Evolutionary conservation across 768 basidiomycete species (phyloP).

Genomic region (Mycena filopes): DNA sequence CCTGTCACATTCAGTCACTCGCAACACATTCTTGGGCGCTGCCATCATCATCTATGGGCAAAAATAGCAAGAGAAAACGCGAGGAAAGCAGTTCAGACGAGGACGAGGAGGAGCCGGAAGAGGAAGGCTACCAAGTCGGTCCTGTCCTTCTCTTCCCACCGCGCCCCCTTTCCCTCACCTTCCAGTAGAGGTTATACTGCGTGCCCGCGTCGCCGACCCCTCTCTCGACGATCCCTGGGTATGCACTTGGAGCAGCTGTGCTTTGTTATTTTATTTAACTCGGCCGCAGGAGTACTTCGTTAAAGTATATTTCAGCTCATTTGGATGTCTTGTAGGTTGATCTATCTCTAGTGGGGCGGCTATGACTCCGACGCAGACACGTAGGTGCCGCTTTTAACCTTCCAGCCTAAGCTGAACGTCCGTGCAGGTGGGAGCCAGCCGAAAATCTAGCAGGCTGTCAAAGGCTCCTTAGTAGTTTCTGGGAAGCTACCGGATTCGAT

Average conservation of each 20-base stretch:
- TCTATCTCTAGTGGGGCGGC: slow-evolving; percentile 58
- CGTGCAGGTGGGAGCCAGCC: slow-evolving; percentile 57
- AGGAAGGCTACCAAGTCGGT: slow-evolving; percentile 22
- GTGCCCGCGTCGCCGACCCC: slow-evolving; percentile 7
- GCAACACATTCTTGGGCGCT: too few species aligned
- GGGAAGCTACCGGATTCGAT: slow-evolving; percentile 55
- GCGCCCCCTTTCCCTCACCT: not conserved
- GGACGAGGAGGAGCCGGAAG: slow-evolving; percentile 1
- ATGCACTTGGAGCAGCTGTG: not conserved
- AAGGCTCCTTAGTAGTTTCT: slow-evolving; percentile 56
- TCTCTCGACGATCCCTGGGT: slow-evolving; percentile 8
- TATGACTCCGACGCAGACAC: slow-evolving; percentile 56
- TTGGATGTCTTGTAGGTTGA: not conserved
- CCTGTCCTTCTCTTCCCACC: not conserved
- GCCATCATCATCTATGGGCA: slow-evolving; percentile 3
- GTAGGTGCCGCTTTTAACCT: slow-evolving; percentile 57
- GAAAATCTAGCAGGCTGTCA: slow-evolving; percentile 54
- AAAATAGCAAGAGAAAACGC: slow-evolving; percentile 11
- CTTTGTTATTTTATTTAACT: not conserved
- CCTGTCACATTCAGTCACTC: too few species aligned
- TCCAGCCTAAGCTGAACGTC: slow-evolving; percentile 44
- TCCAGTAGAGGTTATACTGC: slow-evolving; percentile 17
- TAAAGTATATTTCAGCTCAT: not conserved
- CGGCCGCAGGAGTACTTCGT: slow-evolving; percentile 8
- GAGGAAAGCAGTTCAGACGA: slow-evolving; percentile 8